Evolutionary conservation across 768 basidiomycete species (phyloP).

Genomic region (Antrodiella citrinella): DNA sequence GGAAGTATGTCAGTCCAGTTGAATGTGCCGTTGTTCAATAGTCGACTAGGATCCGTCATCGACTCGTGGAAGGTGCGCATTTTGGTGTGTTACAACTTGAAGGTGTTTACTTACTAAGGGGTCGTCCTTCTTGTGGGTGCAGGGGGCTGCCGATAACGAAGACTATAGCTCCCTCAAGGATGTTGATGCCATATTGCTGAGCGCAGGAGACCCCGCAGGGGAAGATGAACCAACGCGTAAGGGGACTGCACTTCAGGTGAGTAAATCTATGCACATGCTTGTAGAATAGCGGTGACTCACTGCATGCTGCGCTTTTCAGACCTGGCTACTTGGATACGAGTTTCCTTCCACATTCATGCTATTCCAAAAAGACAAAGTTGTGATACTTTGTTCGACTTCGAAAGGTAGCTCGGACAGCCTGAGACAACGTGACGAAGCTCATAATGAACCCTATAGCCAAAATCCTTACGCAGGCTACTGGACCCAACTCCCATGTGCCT

Average conservation of each 20-base stretch:
- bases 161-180: slow-evolving; percentile 64
- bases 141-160: slow-evolving; percentile 63
- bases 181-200: slow-evolving; percentile 59
- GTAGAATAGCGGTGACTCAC: slow-evolving; percentile 15
- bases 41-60: slow-evolving; percentile 21
- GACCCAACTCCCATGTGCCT: slow-evolving; percentile 44
- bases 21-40: slow-evolving; percentile 35
- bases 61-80: slow-evolving; percentile 27
- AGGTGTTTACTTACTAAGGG: not conserved
- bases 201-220: slow-evolving; percentile 69
- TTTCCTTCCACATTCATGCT: slow-evolving; percentile 91
- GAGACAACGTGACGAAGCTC: not conserved
- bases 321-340: slow-evolving; percentile 95
- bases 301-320: slow-evolving; percentile 39
- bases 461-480: slow-evolving; percentile 72
- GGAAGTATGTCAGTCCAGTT: slow-evolving; percentile 58
- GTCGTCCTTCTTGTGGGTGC: not conserved
- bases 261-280: slow-evolving; percentile 13
- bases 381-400: slow-evolving; percentile 77
- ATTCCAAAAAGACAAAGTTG: slow-evolving; percentile 69
- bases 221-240: slow-evolving; percentile 91
- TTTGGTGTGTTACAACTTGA: slow-evolving; percentile 8
- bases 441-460: slow-evolving; percentile 47
- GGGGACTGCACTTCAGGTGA: slow-evolving; percentile 85
- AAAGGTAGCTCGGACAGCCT: slow-evolving; percentile 78